phyloP scores from a whole-genome alignment of 495 filamentous ascomycete genomes.

The Talaromyces thailandensis region DNA sequence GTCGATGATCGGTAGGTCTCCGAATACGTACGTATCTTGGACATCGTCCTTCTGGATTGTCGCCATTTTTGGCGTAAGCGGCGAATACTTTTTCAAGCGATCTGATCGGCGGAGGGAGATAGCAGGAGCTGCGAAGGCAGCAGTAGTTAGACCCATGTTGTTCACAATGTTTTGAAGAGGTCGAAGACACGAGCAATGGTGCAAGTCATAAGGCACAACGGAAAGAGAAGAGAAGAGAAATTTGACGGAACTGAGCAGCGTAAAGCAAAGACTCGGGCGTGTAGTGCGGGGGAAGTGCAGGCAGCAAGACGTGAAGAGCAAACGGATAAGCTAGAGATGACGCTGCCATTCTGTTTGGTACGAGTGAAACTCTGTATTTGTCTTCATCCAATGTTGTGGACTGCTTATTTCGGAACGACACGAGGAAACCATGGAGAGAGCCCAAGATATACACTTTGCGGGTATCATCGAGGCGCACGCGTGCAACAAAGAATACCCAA shows the following conservation, averaged over 20 bases:
- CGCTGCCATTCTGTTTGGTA: not conserved
- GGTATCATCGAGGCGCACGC: not conserved
- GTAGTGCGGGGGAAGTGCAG: not conserved
- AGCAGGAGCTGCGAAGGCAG: not conserved
- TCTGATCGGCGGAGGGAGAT: not conserved
- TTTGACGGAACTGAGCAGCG: not conserved
- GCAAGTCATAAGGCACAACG: not conserved
- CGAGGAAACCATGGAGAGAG: not conserved
- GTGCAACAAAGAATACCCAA: not conserved
- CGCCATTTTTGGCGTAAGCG: not conserved
- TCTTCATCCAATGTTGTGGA: not conserved
- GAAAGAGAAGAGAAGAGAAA: not conserved
- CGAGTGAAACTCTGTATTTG: not conserved
- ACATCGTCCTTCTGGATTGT: slow-evolving; percentile 75
- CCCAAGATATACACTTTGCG: not conserved
- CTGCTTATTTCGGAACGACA: not conserved
- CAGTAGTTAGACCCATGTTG: not conserved
- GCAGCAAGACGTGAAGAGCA: not conserved
- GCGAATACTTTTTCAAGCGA: not conserved
- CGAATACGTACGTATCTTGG: slow-evolving; percentile 60
- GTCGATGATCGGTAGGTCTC: slow-evolving; percentile 9
- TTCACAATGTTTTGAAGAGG: not conserved
- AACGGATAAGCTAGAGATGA: not conserved
- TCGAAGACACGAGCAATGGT: not conserved
- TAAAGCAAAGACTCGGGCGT: not conserved